Base-by-base conservation (phyloP, 2,329 filamentous ascomycete species). In the Talaromyces sp. region DNA sequence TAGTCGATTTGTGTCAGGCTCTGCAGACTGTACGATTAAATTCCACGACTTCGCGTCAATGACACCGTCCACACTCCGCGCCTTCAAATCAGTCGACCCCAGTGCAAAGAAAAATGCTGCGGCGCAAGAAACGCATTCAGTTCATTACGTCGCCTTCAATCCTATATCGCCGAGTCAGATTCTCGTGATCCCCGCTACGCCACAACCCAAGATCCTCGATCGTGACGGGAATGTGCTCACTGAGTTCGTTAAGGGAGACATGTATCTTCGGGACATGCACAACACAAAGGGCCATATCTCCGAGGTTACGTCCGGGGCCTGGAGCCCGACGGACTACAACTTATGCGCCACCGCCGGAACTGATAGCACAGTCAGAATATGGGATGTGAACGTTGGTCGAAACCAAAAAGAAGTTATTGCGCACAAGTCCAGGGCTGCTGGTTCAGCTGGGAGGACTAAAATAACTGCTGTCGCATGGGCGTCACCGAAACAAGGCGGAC, bases 231-330 rank as follows among this genome's bases (percentile, higher is more conserved):
- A 96, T 52, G 84, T 90, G 8, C 72, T 96, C 58, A 89, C 90
- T 1, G 93, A 97, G 73, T 98, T 97, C 69, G 90, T 93, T 70
- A 99, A 99, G 79, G 95, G 95, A 54, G 95, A 99, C 75, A 98
- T 98, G 93, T 99, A 99, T 73, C 81, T 99, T 69, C 87, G 94
- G 63, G 95, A 99, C 76, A 96, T 98, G 90, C 87, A 97, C 78
- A 93, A 98, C 75, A 99, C 95, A 4, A 98, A 97, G 76, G 95
- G 95, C 1, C 95, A 99, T 78, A 89, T 97, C 61, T 93, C 93
- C 3, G 95, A 97, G 78, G 87, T 97, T 47, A 93, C 92, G 3
- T 90, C 89, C 25, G 94, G 92, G 25, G 90, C 90, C 45, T 99
- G 95, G 95, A 92, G 94, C 77, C 95, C 95, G 0, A 89, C 88